Percentiles rank a stretch among this genome's conserved stretches.
Evolutionary conservation across 768 basidiomycete genomes (phyloP).

Genomic region (Amanita phalloides): DNA sequence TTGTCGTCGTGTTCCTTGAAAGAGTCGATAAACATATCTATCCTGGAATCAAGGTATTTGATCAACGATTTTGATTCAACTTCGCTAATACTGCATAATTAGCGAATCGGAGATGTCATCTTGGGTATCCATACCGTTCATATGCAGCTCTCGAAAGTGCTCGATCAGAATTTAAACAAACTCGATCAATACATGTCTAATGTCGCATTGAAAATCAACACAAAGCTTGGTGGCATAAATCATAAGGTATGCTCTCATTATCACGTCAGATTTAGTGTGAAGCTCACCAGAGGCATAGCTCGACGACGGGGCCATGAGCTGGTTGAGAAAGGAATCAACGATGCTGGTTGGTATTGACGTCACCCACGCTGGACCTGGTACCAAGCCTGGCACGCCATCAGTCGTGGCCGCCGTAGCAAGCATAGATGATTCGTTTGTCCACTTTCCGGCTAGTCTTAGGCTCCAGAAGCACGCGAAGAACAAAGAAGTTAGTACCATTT

Average conservation of each 20-base stretch:
- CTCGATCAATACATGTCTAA: constrained; percentile 81
- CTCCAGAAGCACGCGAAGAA: constrained; percentile 43
- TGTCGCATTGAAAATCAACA: constrained; percentile 72
- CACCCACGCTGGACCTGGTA: constrained; percentile 66
- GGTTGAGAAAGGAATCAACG: constrained; percentile 57
- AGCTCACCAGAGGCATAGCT: constrained; percentile 23
- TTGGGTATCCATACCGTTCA: constrained; percentile 72
- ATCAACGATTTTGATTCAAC: background rate
- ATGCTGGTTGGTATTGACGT: constrained; percentile 86
- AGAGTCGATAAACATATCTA: constrained; percentile 66
- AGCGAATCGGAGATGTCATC: constrained; percentile 60
- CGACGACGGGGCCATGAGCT: constrained; percentile 41
- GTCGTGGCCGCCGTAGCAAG: constrained; percentile 80
- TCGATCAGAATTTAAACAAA: constrained; percentile 32
- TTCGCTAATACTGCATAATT: background rate
- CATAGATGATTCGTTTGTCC: constrained; percentile 55
- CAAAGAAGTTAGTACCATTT: constrained; percentile 24
- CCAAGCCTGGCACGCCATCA: constrained; percentile 63
- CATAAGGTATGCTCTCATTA: constrained; percentile 32
- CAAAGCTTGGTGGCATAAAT: constrained; percentile 75
- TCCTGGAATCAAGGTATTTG: constrained; percentile 59
- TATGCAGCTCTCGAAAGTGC: constrained; percentile 54
- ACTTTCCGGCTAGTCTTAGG: constrained; percentile 66
- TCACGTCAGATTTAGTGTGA: background rate
- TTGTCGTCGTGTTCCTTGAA: constrained; percentile 64